Evolutionary conservation across 768 basidiomycete species (phyloP).

Genomic region (Fomitopsis serialis): DNA sequence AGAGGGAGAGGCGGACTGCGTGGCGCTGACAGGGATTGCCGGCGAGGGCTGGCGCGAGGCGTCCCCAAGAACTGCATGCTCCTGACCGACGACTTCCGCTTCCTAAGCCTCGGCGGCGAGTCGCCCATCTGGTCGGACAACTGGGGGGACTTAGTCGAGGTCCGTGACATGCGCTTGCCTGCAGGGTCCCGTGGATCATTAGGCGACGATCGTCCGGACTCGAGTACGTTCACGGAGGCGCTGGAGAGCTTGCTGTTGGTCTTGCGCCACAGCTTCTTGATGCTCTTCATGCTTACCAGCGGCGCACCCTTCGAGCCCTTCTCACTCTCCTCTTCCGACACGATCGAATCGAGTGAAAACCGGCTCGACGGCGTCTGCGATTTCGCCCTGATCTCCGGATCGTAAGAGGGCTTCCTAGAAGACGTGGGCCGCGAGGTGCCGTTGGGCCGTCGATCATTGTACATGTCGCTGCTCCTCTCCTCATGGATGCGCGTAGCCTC

Average conservation of each 20-base stretch:
- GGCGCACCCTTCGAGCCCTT: conserved; percentile 30
- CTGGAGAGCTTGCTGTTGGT: conserved; percentile 43
- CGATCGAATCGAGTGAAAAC: conserved; percentile 72
- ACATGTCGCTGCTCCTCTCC: conserved; percentile 4
- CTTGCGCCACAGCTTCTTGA: conserved; percentile 77
- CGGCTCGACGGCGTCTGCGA: conserved; percentile 34
- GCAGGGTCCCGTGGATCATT: conserved; percentile 13
- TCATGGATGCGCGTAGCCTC: conserved; percentile 8
- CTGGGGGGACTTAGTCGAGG: conserved; percentile 10
- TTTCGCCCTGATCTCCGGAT: not conserved
- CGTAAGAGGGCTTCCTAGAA: not conserved
- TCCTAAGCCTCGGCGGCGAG: conserved; percentile 30
- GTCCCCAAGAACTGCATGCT: conserved; percentile 70
- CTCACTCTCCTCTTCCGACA: conserved; percentile 24
- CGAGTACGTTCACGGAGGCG: conserved; percentile 11
- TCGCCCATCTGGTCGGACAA: conserved; percentile 13
- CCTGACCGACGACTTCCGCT: conserved; percentile 34
- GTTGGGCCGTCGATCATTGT: not conserved
- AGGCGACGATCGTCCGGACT: conserved; percentile 21
- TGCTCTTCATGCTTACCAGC: conserved; percentile 66
- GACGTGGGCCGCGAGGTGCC: not conserved
- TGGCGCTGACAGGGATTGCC: conserved; percentile 16
- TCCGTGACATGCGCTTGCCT: conserved; percentile 9
- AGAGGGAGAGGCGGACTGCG: conserved; percentile 7
- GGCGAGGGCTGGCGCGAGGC: conserved; percentile 20